Evolutionary conservation across 176 grass and related monocot genomes (phyloP), one percentile per base, ranked within the genome.

Genomic region (Aegilops sharonensis): DNA sequence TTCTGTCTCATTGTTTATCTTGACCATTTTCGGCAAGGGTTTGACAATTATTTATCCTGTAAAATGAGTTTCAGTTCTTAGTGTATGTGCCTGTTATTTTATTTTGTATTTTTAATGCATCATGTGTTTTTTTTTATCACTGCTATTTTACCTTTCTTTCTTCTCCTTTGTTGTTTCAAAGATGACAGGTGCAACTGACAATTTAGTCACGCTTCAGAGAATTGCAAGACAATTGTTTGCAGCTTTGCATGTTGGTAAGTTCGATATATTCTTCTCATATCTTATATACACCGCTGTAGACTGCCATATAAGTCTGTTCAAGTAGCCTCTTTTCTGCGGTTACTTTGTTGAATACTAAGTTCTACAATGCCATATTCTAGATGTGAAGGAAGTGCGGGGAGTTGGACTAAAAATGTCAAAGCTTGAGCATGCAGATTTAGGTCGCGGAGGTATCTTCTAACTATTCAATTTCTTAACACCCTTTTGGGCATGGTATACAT

Each of bases 311-410:
- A 25, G 11, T 77, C 24, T 45, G 18, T 85, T 30, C 6, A 70
- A 84, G 25, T 74, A 68, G 60, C 35, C 25, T 68, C 35, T 60
- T 45, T 35, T 73, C 9, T 67, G 17, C 27, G 7, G 78, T 84
- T 75, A 59, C 32, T 43, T 20, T 79, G 36, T 68, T 84, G 45
- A 87, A 79, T 43, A 68, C 45, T 91, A 80, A 87, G 42, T 68
- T 80, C 31, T 56, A 9, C 34, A 66, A 80, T 81, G 8, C 40
- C 21, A 78, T 13, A 77, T 80, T 81, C 23, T 76, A 98, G 95
- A 95, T 91, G 91, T 94, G 69, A 98, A 94, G 89, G 93, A 98
- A 95, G 91, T 98, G 85, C 86, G 95, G 54, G 95, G 95, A 80
- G 84, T 98, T 87, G 95, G 95, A 18, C 86, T 98, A 80, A 87